Conservation (phyloP, 1,284 basidiomycete species). For the Inonotus obliquus region DNA sequence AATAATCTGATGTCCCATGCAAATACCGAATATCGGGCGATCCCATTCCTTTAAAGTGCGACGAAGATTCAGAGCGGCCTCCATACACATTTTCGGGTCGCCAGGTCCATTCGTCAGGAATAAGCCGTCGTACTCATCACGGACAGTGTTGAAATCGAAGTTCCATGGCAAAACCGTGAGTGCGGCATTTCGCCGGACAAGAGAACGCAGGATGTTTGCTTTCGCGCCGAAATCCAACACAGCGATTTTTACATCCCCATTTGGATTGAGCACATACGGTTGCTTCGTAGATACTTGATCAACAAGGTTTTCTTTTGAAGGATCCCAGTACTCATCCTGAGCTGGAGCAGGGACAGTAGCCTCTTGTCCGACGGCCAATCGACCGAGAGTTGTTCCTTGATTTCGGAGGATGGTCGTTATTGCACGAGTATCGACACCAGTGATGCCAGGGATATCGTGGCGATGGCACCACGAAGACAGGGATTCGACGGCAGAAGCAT, state of each 20-base stretch:
- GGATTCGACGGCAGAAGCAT: slow-evolving; percentile 92
- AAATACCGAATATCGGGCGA: slow-evolving; percentile 95
- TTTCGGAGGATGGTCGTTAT: slow-evolving; percentile 92
- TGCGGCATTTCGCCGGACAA: slow-evolving; percentile 85
- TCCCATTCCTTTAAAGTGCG: slow-evolving; percentile 84
- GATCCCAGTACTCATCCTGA: slow-evolving; percentile 85
- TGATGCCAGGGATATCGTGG: slow-evolving; percentile 88
- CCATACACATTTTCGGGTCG: slow-evolving; percentile 87
- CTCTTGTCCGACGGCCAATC: slow-evolving; percentile 82
- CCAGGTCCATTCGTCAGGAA: slow-evolving; percentile 98
- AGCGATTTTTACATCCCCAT: slow-evolving; percentile 87
- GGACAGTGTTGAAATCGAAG: slow-evolving; percentile 88
- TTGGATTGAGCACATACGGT: slow-evolving; percentile 85
- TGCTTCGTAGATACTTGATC: slow-evolving; percentile 86
- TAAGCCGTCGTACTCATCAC: slow-evolving; percentile 90
- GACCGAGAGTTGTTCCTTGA: slow-evolving; percentile 95
- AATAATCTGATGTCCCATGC: slow-evolving; percentile 98
- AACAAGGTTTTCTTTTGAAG: slow-evolving; percentile 88
- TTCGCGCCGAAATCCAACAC: slow-evolving; percentile 97
- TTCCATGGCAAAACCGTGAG: slow-evolving; percentile 98
- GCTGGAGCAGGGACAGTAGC: slow-evolving; percentile 55
- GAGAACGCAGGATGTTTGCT: slow-evolving; percentile 93
- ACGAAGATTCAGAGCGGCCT: slow-evolving; percentile 78
- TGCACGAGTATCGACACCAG: slow-evolving; percentile 96
- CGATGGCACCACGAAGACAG: slow-evolving; percentile 92